Evolutionary conservation across 352 stramenopile genomes (phyloP).

Genomic region (Blastocystis sp.): DNA sequence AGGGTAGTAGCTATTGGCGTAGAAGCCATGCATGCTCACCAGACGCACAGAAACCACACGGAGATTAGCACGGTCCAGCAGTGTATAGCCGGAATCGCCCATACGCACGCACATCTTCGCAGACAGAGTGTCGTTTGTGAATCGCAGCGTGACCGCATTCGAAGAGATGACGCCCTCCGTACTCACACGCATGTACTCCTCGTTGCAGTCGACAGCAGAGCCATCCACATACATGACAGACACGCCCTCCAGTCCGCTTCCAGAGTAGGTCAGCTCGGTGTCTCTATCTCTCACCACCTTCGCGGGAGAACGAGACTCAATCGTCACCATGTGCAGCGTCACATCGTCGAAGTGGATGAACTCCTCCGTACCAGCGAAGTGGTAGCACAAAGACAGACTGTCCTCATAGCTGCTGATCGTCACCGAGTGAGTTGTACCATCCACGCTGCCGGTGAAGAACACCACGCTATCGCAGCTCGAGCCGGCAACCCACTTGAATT

Average conservation of each 20-base stretch:
- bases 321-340: neutral
- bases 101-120: conserved; percentile 19
- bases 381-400: conserved; percentile 24
- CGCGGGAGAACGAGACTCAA: neutral
- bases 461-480: neutral
- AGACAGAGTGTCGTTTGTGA: neutral
- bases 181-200: neutral
- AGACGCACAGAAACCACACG: neutral
- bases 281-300: neutral
- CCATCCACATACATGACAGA: neutral
- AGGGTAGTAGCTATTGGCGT: neutral
- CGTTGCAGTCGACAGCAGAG: neutral
- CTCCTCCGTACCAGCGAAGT: neutral
- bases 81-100: neutral
- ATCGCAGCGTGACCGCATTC: neutral
- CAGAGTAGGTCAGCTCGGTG: neutral
- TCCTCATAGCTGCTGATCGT: neutral
- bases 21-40: neutral
- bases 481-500: conserved; percentile 29
- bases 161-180: neutral
- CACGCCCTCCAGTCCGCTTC: neutral
- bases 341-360: conserved; percentile 15
- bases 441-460: neutral
- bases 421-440: neutral
- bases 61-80: neutral